Evolutionary conservation across 1,139 yeast species (phyloP), one percentile per base, ranked within the genome.

Genomic region (Pichia cactophila): DNA sequence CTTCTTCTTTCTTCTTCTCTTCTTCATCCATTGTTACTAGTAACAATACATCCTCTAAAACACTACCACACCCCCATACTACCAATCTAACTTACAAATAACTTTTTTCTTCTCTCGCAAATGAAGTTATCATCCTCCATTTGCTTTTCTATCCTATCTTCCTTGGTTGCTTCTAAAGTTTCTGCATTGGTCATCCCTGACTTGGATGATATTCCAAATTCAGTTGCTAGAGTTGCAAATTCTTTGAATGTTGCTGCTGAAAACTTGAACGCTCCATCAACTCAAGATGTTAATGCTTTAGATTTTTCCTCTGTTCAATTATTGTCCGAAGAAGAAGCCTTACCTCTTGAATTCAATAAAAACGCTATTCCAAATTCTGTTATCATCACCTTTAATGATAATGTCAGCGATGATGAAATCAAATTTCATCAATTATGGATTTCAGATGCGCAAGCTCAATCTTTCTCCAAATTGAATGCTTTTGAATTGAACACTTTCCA

Each of bases 341-440:
- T 31, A 58, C 78, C 44, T 56, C 74, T 56, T 67, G 71, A 43
- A 60, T 70, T 46, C 53, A 61, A 66, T 39, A 70, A 75, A 52
- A 77, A 78, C 57, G 60, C 76, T 48, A 77, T 87, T 58, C 86
- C 89, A 46, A 80, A 86, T 72, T 81, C 85, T 64, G 89, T 86
- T 71, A 86, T 89, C 55, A 67, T 83, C 55, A 88, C 86, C 45
- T 80, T 87, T 70, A 87, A 86, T 73, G 77, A 79, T 46, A 78
- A 72, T 47, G 71, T 80, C 44, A 62, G 74, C 33, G 65, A 71
- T 26, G 77, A 77, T 39, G 76, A 76, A 52, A 69, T 78, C 35
- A 71, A 72, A 33, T 74, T 77, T 71, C 96, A 88, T 70, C 76
- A 75, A 61, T 75, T 76, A 59, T 75, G 85, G 81, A 79, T 85